Base-by-base conservation (phyloP, 1,284 basidiomycete species). In the Pterulicium gracile region DNA sequence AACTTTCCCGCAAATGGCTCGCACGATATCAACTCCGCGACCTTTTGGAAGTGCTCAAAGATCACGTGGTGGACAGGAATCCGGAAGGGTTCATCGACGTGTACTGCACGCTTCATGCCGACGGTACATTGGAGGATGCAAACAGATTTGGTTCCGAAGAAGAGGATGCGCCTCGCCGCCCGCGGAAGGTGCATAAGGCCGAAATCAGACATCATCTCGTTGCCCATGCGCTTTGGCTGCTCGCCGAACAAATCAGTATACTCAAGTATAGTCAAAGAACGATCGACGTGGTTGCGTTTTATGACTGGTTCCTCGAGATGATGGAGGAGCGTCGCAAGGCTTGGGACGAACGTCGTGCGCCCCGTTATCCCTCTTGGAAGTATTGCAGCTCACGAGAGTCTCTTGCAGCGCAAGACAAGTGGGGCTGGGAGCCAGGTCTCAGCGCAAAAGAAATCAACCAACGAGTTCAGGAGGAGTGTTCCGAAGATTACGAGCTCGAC, bases 241-340 rank as follows among this genome's bases (percentile, higher is more conserved):
- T 14, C 39, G 42, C 50, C 46, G 20, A 43, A 48, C 46, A 49
- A 47, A 21, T 52, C 53, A 49, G 59, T 58, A 47, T 58, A 46
- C 43, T 66, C 59, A 27, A 60, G n/a, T n/a, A 7, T 32, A 32
- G 27, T n/a, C 10, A 10, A n/a, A 7, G 27, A 32, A n/a, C n/a
- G 10, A 32, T 32, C 27, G n/a, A 32, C 27, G n/a, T 32, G 10
- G 27, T 32, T 7, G n/a, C 7, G n/a, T 32, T 7, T 7, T 32
- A 10, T n/a, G 7, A 7, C n/a, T 32, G 27, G 27, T 32, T 32
- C n/a, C 7, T 7, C 27, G n/a, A 32, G n/a, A 32, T 32, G 27
- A 32, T 7, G 27, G n/a, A 10, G 27, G 27, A 32, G n/a, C 7
- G 27, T 10, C 7, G 27, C 7, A n/a, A 32, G n/a, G 27, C 27